Base-by-base conservation (phyloP, 768 basidiomycete genomes). In the Amanita polypyramis region DNA sequence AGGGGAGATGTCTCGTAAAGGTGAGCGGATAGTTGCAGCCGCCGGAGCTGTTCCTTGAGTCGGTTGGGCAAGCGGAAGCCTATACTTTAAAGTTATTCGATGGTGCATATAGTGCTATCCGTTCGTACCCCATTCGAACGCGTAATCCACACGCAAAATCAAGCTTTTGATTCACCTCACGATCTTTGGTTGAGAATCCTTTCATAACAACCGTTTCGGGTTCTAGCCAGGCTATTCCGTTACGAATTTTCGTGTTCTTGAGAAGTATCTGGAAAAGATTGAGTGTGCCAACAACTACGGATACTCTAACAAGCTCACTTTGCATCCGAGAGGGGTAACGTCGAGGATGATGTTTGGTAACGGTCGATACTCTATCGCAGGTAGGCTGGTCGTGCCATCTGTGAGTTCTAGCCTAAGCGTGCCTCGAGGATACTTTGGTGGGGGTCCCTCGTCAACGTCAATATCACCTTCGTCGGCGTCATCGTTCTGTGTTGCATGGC, bases 351-450 rank as follows among this genome's bases (percentile, higher is more conserved):
- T 54, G 37, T 77, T 70, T 1, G 77, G 75, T 23, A 96, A 59
- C 19, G 70, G 64, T 45, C 75, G 76, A 53, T 82, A 90, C 59
- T 97, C 94, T 52, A 94, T 80, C 2, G 86, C 94, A 30, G 74
- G 72, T 27, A 94, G 61, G 2, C 65, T 72, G 2, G 69, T 74
- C 11, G 67, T 60, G n/a, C 94, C 94, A 60, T 97, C 94, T 45
- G 77, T 82, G 43, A 96, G 62, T 54, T 81, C 71, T 23, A 96
- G 70, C 37, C 66, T 73, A 48, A 96, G 69, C 80, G 89, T 91
- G 25, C 80, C 76, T 45, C 90, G 67, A 3, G 90, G 80, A 62
- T 91, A 97, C 48, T 74, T 81, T 2, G 90, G 91, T 44, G 91
- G 73, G 0, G 83, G 82, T 0, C 83, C 86, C 60, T 82, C 82